Conservation (phyloP, 2,329 filamentous ascomycete genomes). For the Ophiostoma himal-ulmi region DNA sequence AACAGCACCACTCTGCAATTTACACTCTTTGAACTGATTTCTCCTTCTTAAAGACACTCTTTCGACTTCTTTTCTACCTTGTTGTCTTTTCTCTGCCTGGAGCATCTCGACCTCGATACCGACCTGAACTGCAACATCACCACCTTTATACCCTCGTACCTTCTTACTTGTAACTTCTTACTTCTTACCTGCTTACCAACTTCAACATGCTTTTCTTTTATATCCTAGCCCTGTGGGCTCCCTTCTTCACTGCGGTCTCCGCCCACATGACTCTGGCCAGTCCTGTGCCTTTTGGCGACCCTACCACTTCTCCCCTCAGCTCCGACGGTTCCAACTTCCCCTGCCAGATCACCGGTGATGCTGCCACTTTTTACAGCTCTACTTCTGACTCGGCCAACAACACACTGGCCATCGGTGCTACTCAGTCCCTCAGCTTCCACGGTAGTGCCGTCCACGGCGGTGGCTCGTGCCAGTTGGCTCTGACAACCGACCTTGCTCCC, state of each 20-base stretch:
- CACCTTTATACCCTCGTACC: not conserved
- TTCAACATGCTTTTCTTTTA: conserved; percentile 13
- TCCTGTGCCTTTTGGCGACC: conserved; percentile 27
- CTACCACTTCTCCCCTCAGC: conserved; percentile 26
- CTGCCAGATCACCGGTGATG: conserved; percentile 35
- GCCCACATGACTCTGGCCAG: conserved; percentile 26
- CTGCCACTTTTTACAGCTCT: conserved; percentile 37
- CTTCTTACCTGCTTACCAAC: not conserved
- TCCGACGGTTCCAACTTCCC: conserved; percentile 26
- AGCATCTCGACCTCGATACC: not conserved
- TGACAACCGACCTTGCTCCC: conserved; percentile 27
- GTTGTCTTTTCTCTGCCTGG: not conserved
- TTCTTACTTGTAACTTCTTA: not conserved
- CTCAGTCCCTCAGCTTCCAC: conserved; percentile 29
- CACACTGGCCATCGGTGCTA: conserved; percentile 26
- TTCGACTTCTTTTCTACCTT: not conserved
- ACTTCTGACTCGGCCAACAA: conserved; percentile 21
- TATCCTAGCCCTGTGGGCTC: conserved; percentile 16
- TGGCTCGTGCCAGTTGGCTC: conserved; percentile 33
- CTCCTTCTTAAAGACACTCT: not conserved
- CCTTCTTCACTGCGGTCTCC: conserved; percentile 15
- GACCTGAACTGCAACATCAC: not conserved
- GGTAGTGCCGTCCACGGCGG: conserved; percentile 32
- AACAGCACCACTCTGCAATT: not conserved
- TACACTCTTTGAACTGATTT: not conserved